Evolutionary conservation across 352 stramenopile species (phyloP), one percentile per base, ranked within the genome.

Genomic region (Pythium volutum): DNA sequence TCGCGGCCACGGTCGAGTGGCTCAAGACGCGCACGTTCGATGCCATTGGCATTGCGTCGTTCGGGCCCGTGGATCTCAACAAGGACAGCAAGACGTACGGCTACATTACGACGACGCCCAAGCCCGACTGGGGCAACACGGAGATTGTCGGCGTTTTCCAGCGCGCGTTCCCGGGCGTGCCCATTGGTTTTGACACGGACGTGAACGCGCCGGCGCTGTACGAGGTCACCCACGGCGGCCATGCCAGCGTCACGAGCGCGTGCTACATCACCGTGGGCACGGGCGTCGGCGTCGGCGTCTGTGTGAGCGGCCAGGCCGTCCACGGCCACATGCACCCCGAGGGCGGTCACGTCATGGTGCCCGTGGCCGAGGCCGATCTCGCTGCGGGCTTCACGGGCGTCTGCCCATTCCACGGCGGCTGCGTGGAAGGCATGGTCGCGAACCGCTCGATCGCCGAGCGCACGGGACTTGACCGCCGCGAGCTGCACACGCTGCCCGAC

Each of bases 191-290:
- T 70, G 97, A 99, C 67, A 99, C 97, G 36, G 97, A 99, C 72
- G 97, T 99, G 51, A 99, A 99, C 78, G 97, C 96, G 18, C 96
- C 96, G 0, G 96, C 96, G 14, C 74, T 98, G 25, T 97, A 97
- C 55, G 96, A 99, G 68, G 97, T 93, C 66, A 74, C 66, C 8
- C 77, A 91, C 67, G 79, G 83, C n/a, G 76, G 80, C 60, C 86
- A 96, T 75, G 78, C 82, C 26, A 64, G 86, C 47, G 79, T 93
- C 50, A 71, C 76, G 27, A 94, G 81, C 66, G 77, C 80, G 42
- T 88, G 95, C 38, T 99, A 99, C 80, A 94, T 98, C 62, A 98
- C 96, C 4, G 83, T 98, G 16, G 96, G 96, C 59, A 99, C 96
- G 23, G 96, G 96, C 36, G 84, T 98, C 20, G 96, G 96, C 26